These are phyloP conservation scores for Adansonia grandidieri DNA, from an alignment of 441 rosid genomes.

Conservation along the genomic window DNA sequence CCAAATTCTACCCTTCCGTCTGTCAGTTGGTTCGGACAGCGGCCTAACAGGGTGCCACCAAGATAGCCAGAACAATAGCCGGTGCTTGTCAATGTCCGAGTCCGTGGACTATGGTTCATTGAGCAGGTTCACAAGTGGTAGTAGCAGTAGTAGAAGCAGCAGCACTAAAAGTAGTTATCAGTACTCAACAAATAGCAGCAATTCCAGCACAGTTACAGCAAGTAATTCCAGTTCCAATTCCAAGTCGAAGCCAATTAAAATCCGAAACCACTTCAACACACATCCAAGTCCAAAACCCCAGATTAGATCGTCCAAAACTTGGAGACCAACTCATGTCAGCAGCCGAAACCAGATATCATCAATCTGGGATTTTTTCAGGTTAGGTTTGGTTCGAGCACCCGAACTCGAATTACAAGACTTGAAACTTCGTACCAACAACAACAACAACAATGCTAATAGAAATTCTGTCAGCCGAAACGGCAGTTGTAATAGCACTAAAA, in stretches of 20 bases:
- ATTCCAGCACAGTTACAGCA: constrained; percentile 3
- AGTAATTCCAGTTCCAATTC: neutral
- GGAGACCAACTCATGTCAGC: constrained; percentile 18
- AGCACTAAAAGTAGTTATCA: constrained; percentile 39
- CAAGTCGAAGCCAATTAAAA: constrained; percentile 35
- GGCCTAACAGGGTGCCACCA: constrained; percentile 27
- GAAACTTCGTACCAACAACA: constrained; percentile 38
- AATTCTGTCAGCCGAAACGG: constrained; percentile 57
- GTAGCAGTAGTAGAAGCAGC: constrained; percentile 56
- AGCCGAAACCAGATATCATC: constrained; percentile 51
- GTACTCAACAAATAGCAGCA: constrained; percentile 37
- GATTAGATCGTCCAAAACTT: constrained; percentile 45
- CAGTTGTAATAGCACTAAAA: constrained; percentile 52
- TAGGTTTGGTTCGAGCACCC: constrained; percentile 77
- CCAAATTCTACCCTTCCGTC: constrained; percentile 72
- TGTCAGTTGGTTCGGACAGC: constrained; percentile 56
- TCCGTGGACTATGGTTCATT: constrained; percentile 51
- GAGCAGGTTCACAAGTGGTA: constrained; percentile 39
- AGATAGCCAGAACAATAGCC: constrained; percentile 23
- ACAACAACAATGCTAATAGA: constrained; percentile 28
- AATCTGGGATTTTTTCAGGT: constrained; percentile 67
- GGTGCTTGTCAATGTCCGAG: constrained; percentile 57
- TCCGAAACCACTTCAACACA: constrained; percentile 46
- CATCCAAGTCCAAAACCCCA: constrained; percentile 82
- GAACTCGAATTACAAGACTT: constrained; percentile 64